Percentiles rank a stretch among this genome's conserved stretches.
These are phyloP conservation scores for Wallemia ichthyophaga DNA, from an alignment of 1,284 basidiomycete genomes.

Conservation along the genomic window DNA sequence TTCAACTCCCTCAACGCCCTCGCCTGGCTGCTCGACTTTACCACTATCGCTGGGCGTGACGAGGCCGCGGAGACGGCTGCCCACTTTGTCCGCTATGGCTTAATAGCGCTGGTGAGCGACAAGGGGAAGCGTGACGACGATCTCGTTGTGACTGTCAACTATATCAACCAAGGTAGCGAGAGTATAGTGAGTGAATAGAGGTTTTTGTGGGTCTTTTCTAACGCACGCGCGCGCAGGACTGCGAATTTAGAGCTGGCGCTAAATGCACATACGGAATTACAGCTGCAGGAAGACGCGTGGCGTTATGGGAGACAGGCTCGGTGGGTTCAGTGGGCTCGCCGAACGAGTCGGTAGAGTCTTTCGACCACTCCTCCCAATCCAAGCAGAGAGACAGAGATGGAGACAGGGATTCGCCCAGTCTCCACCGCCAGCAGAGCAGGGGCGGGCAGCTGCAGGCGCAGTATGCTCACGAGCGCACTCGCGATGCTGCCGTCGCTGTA, in stretches of 20 bases:
- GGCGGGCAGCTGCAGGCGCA: background rate
- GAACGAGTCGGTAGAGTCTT: background rate
- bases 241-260: background rate
- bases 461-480: background rate
- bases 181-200: background rate
- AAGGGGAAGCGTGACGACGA: slow-evolving; percentile 12
- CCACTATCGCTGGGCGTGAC: slow-evolving; percentile 78
- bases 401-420: background rate
- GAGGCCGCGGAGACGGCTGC: slow-evolving; percentile 92
- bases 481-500: slow-evolving; percentile 21
- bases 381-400: too few species aligned
- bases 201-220: background rate
- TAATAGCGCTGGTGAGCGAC: slow-evolving; percentile 42
- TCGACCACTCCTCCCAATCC: background rate
- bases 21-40: slow-evolving; percentile 94
- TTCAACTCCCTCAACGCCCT: slow-evolving; percentile 62
- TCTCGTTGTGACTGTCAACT: background rate
- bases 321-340: too few species aligned
- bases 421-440: background rate
- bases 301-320: background rate
- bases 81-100: slow-evolving; percentile 83
- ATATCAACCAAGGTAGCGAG: background rate
- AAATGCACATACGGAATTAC: background rate
- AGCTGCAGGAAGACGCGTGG: background rate
- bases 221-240: background rate